Base-by-base conservation (phyloP, 2,329 filamentous ascomycete species). In the Aureobasidium sp. region DNA sequence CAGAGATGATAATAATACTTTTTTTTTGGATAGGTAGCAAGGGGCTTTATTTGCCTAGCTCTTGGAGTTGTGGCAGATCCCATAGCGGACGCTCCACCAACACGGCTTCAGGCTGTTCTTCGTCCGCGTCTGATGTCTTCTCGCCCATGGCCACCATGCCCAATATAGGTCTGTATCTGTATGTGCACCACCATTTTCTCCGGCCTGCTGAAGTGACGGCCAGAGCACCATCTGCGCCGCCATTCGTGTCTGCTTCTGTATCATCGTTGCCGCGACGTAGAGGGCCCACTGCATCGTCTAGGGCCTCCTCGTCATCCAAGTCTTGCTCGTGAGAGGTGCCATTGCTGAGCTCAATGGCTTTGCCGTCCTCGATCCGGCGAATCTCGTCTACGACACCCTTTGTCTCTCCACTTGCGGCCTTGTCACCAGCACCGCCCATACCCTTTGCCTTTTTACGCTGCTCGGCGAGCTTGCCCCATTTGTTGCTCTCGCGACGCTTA, bases 101-200 rank as follows among this genome's bases (percentile, higher is more conserved):
- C 2, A 91, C 92, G 51, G 97, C 89, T 75, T 99, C 94, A 5
- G 89, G 76, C 12, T 78, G 74, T 68, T 68, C 68, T 20, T 66
- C 69, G 31, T 66, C 70, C 31, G 69, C 70, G 44, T 67, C 65
- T 41, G 86, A 76, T 81, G 44, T 86, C 76, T 60, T 67, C 44
- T 71, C 68, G 25, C 76, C 78, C 36, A 88, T 74, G 20, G 83
- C 81, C 22, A 85, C 80, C 48, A 88, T 81, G 5, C 92, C 94
- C 64, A 99, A 79, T 68, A 99, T 91, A n/a, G 92, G 90, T 63
- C 92, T 84, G 76, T 97, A 99, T 75, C 96, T 95, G 80, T 89
- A 91, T 5, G 92, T 96, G 72, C 87, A 85, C 90, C 91, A 97
- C 77, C 79, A 83, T 7, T 67, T 68, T 57, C 72, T 69, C 49